Conservation (phyloP, 805 yeast species). For the Candida parachauliodes region DNA sequence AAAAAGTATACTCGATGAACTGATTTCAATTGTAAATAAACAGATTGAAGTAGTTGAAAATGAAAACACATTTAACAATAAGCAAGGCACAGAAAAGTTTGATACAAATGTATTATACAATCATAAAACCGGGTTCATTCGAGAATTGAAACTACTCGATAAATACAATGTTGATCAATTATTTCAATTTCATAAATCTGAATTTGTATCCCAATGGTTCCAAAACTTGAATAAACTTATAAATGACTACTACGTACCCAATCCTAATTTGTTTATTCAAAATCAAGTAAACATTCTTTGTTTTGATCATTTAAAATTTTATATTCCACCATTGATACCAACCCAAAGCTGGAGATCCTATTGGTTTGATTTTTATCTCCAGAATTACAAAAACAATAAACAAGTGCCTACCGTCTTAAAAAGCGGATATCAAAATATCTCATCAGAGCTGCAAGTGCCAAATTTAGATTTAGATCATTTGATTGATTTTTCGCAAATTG, state of each 20-base stretch:
- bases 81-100: too few species aligned
- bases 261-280: constrained; percentile 1
- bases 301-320: constrained; percentile 8
- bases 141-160: constrained; percentile 6
- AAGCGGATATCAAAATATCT: constrained; percentile 3
- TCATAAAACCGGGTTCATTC: constrained; percentile 2
- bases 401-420: constrained; percentile 3
- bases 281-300: constrained; percentile 5
- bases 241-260: neutral
- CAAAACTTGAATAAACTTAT: neutral
- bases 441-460: neutral
- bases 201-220: neutral
- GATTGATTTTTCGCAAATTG: neutral
- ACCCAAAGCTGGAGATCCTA: constrained; percentile 19
- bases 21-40: constrained; percentile 13
- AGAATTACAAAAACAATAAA: neutral
- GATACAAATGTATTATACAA: constrained; percentile 1
- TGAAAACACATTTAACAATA: neutral
- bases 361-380: constrained; percentile 15
- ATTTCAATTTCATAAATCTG: constrained; percentile 2
- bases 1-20: constrained; percentile 12
- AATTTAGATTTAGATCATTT: neutral
- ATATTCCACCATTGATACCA: constrained; percentile 9
- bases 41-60: constrained; percentile 12
- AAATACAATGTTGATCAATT: constrained; percentile 1